Conservation (phyloP, 2,329 filamentous ascomycete species). For the Botrytis aclada region DNA sequence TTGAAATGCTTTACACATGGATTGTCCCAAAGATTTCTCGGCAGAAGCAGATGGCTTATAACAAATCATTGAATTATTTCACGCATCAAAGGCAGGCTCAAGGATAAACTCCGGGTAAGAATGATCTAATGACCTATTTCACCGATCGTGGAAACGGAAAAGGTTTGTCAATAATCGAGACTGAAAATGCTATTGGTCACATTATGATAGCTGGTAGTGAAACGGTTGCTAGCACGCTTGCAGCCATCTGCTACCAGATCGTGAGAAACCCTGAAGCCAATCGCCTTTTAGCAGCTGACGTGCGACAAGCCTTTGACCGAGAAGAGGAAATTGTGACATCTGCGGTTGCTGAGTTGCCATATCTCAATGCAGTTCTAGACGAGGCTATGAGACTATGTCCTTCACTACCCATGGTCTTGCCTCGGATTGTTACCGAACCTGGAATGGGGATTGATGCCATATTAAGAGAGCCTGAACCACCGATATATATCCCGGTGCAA, state of each 20-base stretch:
- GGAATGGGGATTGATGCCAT: not conserved
- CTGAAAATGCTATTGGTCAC: conserved; percentile 7
- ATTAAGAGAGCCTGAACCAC: too few relatives aligned
- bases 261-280: not conserved
- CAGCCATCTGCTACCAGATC: not conserved
- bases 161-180: not conserved
- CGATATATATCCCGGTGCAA: too few relatives aligned
- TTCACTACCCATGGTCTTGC: not conserved
- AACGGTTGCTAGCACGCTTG: not conserved
- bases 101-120: not conserved
- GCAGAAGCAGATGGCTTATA: not conserved
- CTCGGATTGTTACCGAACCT: conserved; percentile 2
- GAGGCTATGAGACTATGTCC: conserved; percentile 11
- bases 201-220: conserved; percentile 12
- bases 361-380: not conserved
- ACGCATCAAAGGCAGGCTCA: not conserved
- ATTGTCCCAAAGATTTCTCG: not conserved
- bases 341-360: not conserved
- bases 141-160: not conserved
- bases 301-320: not conserved
- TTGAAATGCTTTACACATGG: not conserved
- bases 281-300: not conserved
- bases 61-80: not conserved
- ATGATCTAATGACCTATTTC: conserved; percentile 9
- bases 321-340: not conserved